Evolutionary conservation across 78 protist species (phyloP).

Genomic region (Dictyostelium brefeldianum): DNA sequence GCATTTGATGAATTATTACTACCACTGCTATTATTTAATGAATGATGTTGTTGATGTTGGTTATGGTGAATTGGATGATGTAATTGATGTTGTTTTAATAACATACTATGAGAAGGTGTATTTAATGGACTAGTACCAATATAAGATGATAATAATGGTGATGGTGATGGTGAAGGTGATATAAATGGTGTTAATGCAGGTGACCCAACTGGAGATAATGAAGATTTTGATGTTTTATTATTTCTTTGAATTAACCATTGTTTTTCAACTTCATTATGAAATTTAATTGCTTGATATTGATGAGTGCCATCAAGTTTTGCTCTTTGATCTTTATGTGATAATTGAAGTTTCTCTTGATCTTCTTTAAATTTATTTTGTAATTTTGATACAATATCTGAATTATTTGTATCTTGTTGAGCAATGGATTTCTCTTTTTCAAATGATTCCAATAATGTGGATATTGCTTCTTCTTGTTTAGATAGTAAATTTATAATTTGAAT

Average conservation of each 20-base stretch:
- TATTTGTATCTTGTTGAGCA: not conserved
- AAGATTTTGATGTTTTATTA: not conserved
- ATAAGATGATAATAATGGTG: conserved; percentile 53
- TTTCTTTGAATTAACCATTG: conserved; percentile 49
- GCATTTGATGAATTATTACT: not conserved
- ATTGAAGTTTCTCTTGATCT: conserved; percentile 37
- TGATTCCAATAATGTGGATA: not conserved
- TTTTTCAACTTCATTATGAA: conserved; percentile 52
- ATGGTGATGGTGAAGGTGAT: conserved; percentile 77
- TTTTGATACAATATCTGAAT: not conserved
- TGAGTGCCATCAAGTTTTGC: conserved; percentile 40
- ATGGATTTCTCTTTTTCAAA: conserved; percentile 36
- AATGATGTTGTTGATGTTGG: not conserved
- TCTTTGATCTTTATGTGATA: conserved; percentile 54
- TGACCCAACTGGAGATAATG: conserved; percentile 46
- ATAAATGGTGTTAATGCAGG: conserved; percentile 72
- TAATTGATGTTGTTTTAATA: conserved; percentile 17
- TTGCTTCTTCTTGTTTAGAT: conserved; percentile 59
- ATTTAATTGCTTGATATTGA: conserved; percentile 38
- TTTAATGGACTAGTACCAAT: conserved; percentile 14
- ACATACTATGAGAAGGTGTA: not conserved
- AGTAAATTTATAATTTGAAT: conserved; percentile 32
- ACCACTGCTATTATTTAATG: conserved; percentile 3
- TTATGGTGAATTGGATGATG: not conserved
- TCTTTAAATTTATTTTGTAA: conserved; percentile 38